phyloP scores from a whole-genome alignment of 202 grass and related monocot species.

The Sporobolus alterniflorus region DNA sequence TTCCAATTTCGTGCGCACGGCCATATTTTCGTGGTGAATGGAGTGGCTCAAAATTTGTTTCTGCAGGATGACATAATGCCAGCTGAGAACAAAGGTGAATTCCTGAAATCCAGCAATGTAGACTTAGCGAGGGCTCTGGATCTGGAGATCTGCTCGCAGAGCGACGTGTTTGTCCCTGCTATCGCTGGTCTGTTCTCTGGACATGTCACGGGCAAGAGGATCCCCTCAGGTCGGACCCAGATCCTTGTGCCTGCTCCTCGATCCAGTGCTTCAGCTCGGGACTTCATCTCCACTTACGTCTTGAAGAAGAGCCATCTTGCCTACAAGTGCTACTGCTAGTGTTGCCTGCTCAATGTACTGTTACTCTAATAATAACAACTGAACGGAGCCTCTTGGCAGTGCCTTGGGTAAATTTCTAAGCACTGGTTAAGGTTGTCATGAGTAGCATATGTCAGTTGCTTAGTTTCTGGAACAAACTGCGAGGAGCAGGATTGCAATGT shows the following conservation, averaged over 20 bases:
- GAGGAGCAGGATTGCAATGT: conserved; percentile 1
- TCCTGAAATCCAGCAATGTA: conserved; percentile 58
- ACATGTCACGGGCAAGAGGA: conserved; percentile 76
- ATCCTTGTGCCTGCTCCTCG: conserved; percentile 63
- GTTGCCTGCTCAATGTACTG: background rate
- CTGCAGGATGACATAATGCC: conserved; percentile 82
- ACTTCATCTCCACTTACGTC: conserved; percentile 75
- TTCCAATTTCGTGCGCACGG: background rate
- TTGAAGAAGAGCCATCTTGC: conserved; percentile 82
- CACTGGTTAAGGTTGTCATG: conserved; percentile 31
- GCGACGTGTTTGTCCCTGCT: conserved; percentile 71
- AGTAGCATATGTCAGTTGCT: background rate
- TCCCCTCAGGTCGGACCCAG: conserved; percentile 51
- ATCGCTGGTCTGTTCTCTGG: conserved; percentile 72
- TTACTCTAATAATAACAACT: conserved; percentile 27
- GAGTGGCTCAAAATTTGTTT: background rate
- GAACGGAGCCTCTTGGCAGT: conserved; percentile 22
- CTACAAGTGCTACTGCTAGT: conserved; percentile 84
- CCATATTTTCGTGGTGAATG: background rate
- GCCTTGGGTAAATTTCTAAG: conserved; percentile 46
- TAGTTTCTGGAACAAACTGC: background rate
- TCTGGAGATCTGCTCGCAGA: conserved; percentile 71
- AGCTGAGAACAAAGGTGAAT: conserved; percentile 61
- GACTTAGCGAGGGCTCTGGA: conserved; percentile 79
- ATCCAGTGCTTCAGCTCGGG: conserved; percentile 20